phyloP scores from a whole-genome alignment of 176 grass and related monocot genomes.

The Lolium rigidum region DNA sequence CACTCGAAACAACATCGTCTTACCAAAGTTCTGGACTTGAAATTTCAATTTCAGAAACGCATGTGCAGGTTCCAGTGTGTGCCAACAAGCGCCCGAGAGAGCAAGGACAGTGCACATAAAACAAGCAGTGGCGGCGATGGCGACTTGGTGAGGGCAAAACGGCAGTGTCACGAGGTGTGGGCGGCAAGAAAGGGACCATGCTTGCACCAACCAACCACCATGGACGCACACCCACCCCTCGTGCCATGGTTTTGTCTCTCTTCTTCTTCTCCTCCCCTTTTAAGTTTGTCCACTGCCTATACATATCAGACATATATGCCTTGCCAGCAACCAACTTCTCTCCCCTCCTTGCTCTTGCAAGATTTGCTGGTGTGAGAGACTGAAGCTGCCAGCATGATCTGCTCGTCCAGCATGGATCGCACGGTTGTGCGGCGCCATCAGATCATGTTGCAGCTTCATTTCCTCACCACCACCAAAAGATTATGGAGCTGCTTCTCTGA shows the following conservation, averaged over 20 bases:
- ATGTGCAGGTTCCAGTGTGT: neutral
- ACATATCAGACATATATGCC: neutral
- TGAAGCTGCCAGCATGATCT: slow-evolving; percentile 96
- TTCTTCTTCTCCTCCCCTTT: slow-evolving; percentile 34
- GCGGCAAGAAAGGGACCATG: slow-evolving; percentile 41
- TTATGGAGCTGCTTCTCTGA: neutral
- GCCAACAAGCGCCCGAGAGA: slow-evolving; percentile 10
- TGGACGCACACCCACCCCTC: slow-evolving; percentile 24
- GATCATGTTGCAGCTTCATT: slow-evolving; percentile 89
- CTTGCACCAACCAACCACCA: slow-evolving; percentile 41
- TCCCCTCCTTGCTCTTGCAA: neutral
- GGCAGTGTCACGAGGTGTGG: slow-evolving; percentile 40
- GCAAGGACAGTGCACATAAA: slow-evolving; percentile 13
- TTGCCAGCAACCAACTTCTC: neutral
- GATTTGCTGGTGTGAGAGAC: slow-evolving; percentile 63
- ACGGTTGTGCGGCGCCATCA: slow-evolving; percentile 18
- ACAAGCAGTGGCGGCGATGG: slow-evolving; percentile 26
- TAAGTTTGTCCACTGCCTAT: neutral
- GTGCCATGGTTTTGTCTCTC: slow-evolving; percentile 49
- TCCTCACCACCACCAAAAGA: slow-evolving; percentile 64
- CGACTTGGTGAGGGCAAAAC: slow-evolving; percentile 38
- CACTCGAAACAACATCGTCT: neutral
- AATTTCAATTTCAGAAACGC: neutral
- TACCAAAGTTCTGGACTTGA: neutral
- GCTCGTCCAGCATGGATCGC: neutral